Evolutionary conservation across 139 green algal genomes (phyloP), one percentile per base, ranked within the genome.

Genomic region (Zygnema cylindricum): DNA sequence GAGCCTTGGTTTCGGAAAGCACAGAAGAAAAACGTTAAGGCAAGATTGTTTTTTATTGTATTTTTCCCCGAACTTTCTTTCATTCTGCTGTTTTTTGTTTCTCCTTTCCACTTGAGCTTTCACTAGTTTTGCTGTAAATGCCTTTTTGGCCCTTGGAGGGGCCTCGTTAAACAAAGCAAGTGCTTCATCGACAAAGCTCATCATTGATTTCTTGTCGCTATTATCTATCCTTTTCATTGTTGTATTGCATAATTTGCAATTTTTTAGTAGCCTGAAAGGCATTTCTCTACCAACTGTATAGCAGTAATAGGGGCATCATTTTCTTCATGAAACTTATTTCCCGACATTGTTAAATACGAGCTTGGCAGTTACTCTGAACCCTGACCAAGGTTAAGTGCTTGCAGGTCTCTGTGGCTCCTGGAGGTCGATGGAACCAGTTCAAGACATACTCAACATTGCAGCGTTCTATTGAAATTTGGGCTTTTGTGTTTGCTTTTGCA

Each of bases 391-490:
- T 77, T 36, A 38, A 16, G 40, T 16, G 36, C 49, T 57, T 88
- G 36, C 81, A 91, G 86, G 86, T 91, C 32, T 90, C 86, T 38
- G 86, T 91, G 79, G 3, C 82, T n/a, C 86, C 86, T 33, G 86
- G 86, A 49, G 86, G 86, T 16, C 33, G 40, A 11, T 91, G 86
- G 86, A 92, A 89, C 39, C 36, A 79, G 16, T 93, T 94, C 49
- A 94, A 92, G 89, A 92, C 71, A 25, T 92, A 92, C 55, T 73
- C 55, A 55, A 76, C 42, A 41, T 69, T 91, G 1, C 94, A 98
- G 96, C 92, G 97, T 69, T 98, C 96, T 0, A 92, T 96, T 39
- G 93, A 98, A 91, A 98, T 99, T 88, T 99, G 97, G 96, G 81
- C 57, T 41, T 99, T 99, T 88, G 97, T 96, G 16, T 86, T 98